Percentiles rank a stretch among this genome's conserved stretches.
Conservation (phyloP, 306 rosid genomes). For the Quercus parvula region DNA sequence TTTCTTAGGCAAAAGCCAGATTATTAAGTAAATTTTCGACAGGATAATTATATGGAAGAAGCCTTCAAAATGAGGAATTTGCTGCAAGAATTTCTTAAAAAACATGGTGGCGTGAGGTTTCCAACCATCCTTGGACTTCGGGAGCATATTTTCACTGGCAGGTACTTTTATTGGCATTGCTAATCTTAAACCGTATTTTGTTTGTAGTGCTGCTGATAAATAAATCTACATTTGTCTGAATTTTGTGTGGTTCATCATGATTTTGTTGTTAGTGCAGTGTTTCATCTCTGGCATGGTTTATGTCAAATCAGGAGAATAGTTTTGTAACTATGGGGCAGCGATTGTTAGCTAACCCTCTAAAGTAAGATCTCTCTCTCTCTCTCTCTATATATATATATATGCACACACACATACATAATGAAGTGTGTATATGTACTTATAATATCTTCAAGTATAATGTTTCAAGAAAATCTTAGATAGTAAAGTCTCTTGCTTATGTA, state of each 20-base stretch:
- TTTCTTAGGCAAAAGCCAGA: neutral
- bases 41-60: constrained; percentile 98
- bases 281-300: constrained; percentile 97
- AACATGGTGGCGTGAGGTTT: constrained; percentile 58
- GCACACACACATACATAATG: no score
- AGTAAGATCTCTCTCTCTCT: constrained; percentile 37
- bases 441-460: neutral
- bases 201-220: constrained; percentile 16
- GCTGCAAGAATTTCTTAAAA: constrained; percentile 74
- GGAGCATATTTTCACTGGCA: constrained; percentile 97
- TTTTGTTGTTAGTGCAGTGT: constrained; percentile 61
- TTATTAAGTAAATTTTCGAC: constrained; percentile 28
- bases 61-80: constrained; percentile 98
- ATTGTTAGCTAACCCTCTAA: constrained; percentile 85
- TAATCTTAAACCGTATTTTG: constrained; percentile 20
- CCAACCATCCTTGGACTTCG: constrained; percentile 97
- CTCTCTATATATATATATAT: no score
- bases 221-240: neutral
- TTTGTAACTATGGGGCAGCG: constrained; percentile 98
- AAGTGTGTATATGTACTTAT: neutral
- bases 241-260: constrained; percentile 10
- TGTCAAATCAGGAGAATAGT: constrained; percentile 94
- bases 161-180: constrained; percentile 43
- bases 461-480: neutral
- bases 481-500: neutral